Percentiles rank a stretch among this genome's conserved stretches.
Conservation (phyloP, 2,329 filamentous ascomycete genomes). For the Nannizziopsis barbatae region DNA sequence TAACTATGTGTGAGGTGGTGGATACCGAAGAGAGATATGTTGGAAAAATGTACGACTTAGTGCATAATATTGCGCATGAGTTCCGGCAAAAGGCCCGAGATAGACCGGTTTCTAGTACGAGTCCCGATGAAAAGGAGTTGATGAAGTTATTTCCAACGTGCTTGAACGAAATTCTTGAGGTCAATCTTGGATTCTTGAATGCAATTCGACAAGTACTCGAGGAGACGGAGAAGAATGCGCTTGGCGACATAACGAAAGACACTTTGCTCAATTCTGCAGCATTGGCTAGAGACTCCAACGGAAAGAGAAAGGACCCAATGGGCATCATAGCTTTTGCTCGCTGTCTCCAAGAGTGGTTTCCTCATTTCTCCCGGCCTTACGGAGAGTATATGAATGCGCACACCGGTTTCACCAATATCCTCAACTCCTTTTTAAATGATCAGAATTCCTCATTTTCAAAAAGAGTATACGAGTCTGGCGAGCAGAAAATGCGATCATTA, state of each 20-base stretch:
- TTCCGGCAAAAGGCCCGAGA: conserved; percentile 59
- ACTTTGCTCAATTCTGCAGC: conserved; percentile 39
- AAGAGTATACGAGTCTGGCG: conserved; percentile 69
- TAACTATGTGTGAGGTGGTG: conserved; percentile 80
- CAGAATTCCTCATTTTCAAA: conserved; percentile 73
- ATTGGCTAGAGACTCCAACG: conserved; percentile 37
- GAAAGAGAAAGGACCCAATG: conserved; percentile 53
- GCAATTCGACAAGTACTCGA: conserved; percentile 67
- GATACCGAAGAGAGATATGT: conserved; percentile 95
- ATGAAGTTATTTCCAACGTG: conserved; percentile 70
- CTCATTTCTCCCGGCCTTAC: conserved; percentile 81
- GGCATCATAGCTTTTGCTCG: conserved; percentile 69
- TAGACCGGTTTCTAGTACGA: conserved; percentile 50
- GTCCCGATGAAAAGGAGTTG: conserved; percentile 60
- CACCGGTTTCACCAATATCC: conserved; percentile 69
- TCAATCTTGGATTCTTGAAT: conserved; percentile 71
- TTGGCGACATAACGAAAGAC: conserved; percentile 59
- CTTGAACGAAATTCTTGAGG: conserved; percentile 64
- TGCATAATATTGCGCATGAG: conserved; percentile 68
- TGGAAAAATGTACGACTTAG: conserved; percentile 70
- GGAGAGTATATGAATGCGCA: conserved; percentile 87
- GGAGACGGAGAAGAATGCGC: conserved; percentile 68
- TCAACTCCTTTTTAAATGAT: conserved; percentile 65
- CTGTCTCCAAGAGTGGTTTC: conserved; percentile 81
- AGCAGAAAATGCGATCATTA: conserved; percentile 79